phyloP scores from a whole-genome alignment of 345 rosid genomes.

The Eutrema japonicum region DNA sequence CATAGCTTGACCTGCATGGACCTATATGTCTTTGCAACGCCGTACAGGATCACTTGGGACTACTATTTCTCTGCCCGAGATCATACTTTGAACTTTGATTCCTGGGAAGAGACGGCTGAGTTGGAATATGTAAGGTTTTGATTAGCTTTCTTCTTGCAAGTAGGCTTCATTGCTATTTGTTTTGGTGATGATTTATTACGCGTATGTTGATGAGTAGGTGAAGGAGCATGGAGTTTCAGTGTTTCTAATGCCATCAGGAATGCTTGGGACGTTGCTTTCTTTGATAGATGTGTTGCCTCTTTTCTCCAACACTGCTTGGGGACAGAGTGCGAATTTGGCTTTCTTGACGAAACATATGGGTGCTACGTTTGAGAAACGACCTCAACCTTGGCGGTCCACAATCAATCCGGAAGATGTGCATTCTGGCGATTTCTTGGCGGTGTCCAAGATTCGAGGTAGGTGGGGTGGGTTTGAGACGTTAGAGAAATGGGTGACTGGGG shows the following conservation, averaged over 20 bases:
- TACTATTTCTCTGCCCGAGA: constrained; percentile 84
- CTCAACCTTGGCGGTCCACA: constrained; percentile 69
- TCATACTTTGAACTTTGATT: constrained; percentile 78
- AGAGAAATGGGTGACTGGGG: constrained; percentile 99
- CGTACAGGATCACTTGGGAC: constrained; percentile 95
- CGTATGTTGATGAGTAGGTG: constrained; percentile 55
- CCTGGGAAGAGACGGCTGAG: constrained; percentile 93
- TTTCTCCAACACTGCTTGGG: constrained; percentile 90
- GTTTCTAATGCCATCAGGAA: constrained; percentile 97
- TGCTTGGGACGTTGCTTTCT: constrained; percentile 89
- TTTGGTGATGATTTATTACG: not conserved
- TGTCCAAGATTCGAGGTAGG: constrained; percentile 93
- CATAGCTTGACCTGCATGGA: constrained; percentile 99
- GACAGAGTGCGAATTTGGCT: constrained; percentile 86
- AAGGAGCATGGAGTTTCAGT: constrained; percentile 93
- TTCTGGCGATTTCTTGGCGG: constrained; percentile 89
- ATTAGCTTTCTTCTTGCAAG: constrained; percentile 2
- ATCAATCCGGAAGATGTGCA: constrained; percentile 83
- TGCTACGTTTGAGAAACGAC: constrained; percentile 81
- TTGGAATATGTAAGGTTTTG: constrained; percentile 73
- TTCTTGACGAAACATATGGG: constrained; percentile 91
- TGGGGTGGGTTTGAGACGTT: constrained; percentile 99
- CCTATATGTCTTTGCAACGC: constrained; percentile 95
- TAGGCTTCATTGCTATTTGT: constrained; percentile 7
- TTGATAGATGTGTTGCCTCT: constrained; percentile 86